phyloP scores from a whole-genome alignment of 306 rosid species.

The Senna siamea region DNA sequence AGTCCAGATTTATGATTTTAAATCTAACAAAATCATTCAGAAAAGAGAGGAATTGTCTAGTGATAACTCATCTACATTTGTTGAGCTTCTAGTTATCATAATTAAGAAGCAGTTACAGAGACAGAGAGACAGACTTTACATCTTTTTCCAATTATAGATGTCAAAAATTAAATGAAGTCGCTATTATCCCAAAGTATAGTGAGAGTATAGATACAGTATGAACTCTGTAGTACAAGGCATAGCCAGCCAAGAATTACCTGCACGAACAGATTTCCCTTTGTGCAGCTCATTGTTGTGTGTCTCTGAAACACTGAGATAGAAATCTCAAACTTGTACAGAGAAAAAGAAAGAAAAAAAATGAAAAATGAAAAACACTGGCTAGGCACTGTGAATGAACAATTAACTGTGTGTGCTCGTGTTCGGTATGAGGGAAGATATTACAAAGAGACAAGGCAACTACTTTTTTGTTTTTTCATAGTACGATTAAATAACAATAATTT shows the following conservation, averaged over 20 bases:
- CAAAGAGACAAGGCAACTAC: constrained; percentile 42
- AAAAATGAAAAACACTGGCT: too few species aligned
- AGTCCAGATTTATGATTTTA: background rate
- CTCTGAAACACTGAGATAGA: background rate
- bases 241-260: constrained; percentile 19
- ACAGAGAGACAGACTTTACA: constrained; percentile 22
- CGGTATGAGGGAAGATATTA: constrained; percentile 21
- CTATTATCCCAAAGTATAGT: constrained; percentile 31
- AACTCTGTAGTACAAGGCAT: constrained; percentile 36
- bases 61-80: background rate
- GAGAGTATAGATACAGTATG: constrained; percentile 33
- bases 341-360: background rate
- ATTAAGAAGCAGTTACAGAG: background rate
- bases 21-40: constrained; percentile 11
- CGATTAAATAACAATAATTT: too few species aligned
- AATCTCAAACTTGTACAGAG: constrained; percentile 14
- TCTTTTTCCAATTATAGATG: constrained; percentile 38
- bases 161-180: constrained; percentile 12
- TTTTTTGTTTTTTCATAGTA: background rate
- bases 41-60: background rate
- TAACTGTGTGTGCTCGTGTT: constrained; percentile 31
- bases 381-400: constrained; percentile 8
- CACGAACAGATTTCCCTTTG: constrained; percentile 21
- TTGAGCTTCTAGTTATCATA: constrained; percentile 11
- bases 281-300: background rate